Conservation (phyloP, 140 eudicot genomes). For the Bidens hawaiensis region DNA sequence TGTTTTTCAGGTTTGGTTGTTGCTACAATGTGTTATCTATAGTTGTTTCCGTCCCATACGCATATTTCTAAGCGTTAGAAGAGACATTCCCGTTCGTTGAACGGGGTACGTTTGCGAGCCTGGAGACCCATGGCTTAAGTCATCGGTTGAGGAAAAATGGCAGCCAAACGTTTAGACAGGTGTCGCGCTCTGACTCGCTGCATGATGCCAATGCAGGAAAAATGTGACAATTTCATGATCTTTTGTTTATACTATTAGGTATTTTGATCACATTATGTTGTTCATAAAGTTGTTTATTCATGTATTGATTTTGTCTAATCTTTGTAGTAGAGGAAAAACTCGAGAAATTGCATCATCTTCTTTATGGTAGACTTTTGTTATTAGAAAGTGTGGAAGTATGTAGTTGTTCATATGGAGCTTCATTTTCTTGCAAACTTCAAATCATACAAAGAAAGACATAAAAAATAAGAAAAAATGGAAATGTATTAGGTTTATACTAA, state of each 20-base stretch:
- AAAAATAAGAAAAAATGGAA: too few species aligned
- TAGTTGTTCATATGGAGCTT: too few species aligned
- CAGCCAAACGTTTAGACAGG: conserved; percentile 21
- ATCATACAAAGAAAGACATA: too few species aligned
- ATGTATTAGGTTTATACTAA: too few species aligned
- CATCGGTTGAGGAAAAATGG: conserved; percentile 19
- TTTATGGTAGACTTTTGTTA: not conserved
- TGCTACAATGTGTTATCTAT: conserved; percentile 70
- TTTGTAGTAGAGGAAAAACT: conserved; percentile 17
- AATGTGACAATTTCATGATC: conserved; percentile 12
- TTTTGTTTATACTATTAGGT: conserved; percentile 1
- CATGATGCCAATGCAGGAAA: conserved; percentile 36
- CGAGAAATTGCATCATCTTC: conserved; percentile 17
- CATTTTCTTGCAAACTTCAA: too few species aligned
- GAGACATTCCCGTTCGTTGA: conserved; percentile 35
- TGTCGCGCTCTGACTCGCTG: conserved; percentile 23
- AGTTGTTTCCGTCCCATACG: conserved; percentile 70
- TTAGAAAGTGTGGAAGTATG: conserved; percentile 5
- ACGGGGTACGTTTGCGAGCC: conserved; percentile 8
- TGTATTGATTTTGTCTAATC: conserved; percentile 26
- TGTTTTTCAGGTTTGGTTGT: conserved; percentile 48
- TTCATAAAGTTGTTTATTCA: conserved; percentile 10
- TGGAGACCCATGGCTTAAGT: conserved; percentile 18
- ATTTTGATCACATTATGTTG: conserved; percentile 4
- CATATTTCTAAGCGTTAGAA: conserved; percentile 55